Base-by-base conservation (phyloP, 2,329 filamentous ascomycete genomes). In the Calonectria pauciramosa region DNA sequence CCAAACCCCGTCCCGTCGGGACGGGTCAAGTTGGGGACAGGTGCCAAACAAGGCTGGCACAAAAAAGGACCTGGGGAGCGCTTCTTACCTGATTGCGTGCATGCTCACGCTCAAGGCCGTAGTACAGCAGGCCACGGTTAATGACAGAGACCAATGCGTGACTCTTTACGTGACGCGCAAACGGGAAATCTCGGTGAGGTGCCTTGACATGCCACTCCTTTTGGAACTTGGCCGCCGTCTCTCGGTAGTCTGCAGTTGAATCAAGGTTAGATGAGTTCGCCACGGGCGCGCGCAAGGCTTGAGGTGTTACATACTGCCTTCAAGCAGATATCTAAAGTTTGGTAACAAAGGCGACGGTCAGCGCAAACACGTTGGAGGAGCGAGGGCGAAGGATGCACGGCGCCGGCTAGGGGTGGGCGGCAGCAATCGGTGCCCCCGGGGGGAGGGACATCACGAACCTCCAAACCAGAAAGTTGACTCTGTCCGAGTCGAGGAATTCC, bases 391-490 rank as follows among this genome's bases (percentile, higher is more conserved):
- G 49, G 59, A 34, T 68, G 36, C 63, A 70, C 30, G 41, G 54
- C 56, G 66, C 44, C 54, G 28, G 56, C 51, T 59, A 59, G 36
- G 59, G 68, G 71, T 67, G 72, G 75, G 76, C 54, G 68, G 64
- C 74, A 73, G 68, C 76, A 74, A 68, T 77, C 68, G 75, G 76
- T 70, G 68, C 67, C 75, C 75, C 74, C 78, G 80, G 78, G 75
- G 78, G 76, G 78, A 76, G 79, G 80, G 78, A 78, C 79, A 76
- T 78, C 82, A 90, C 91, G 85, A 88, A 93, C 92, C 91, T 92
- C 92, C 92, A 93, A 84, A 93, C 89, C 84, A 93, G 89, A 88
- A 91, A 93, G 88, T 93, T 93, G 89, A 93, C 87, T 88, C 90
- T 89, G 85, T 93, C 89, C 79, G 91, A 92, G 88, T 92, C 90